Evolutionary conservation across 1,139 yeast species (phyloP).

Genomic region (Sugiyamaella sp.): DNA sequence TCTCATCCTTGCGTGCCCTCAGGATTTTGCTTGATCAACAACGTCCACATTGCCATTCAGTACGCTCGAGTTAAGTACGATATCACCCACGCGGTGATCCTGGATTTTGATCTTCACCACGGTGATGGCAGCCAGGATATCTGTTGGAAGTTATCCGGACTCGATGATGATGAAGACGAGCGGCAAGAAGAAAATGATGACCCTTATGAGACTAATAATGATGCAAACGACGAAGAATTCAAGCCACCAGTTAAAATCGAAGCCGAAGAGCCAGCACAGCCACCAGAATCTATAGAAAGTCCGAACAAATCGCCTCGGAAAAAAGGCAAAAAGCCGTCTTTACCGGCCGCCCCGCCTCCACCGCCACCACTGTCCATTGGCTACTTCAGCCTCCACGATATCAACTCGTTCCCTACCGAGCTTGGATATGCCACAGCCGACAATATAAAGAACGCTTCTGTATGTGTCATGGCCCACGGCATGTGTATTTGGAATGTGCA

Average conservation of each 20-base stretch:
- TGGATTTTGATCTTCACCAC: conserved; percentile 85
- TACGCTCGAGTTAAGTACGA: conserved; percentile 68
- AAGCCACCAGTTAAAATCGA: neutral
- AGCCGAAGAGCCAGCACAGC: neutral
- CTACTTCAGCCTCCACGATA: conserved; percentile 82
- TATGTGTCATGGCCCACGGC: conserved; percentile 78
- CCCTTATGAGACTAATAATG: conserved; percentile 3
- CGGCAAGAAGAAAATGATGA: conserved; percentile 23
- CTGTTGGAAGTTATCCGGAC: conserved; percentile 79
- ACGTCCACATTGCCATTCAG: conserved; percentile 81
- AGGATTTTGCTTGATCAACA: conserved; percentile 84
- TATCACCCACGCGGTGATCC: conserved; percentile 78
- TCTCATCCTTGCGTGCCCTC: conserved; percentile 84
- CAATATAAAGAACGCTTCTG: conserved; percentile 73
- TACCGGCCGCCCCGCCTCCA: conserved; percentile 9
- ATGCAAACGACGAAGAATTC: neutral
- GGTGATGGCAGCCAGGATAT: conserved; percentile 94
- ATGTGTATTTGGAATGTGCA: conserved; percentile 86
- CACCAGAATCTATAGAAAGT: neutral
- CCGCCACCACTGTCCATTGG: conserved; percentile 49
- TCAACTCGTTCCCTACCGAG: conserved; percentile 86
- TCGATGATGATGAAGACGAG: conserved; percentile 41
- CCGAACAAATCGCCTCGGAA: conserved; percentile 10
- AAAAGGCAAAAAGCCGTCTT: conserved; percentile 3
- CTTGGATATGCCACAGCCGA: conserved; percentile 74